Evolutionary conservation across 495 filamentous ascomycete genomes (phyloP).

Genomic region (Penicillium canariense): DNA sequence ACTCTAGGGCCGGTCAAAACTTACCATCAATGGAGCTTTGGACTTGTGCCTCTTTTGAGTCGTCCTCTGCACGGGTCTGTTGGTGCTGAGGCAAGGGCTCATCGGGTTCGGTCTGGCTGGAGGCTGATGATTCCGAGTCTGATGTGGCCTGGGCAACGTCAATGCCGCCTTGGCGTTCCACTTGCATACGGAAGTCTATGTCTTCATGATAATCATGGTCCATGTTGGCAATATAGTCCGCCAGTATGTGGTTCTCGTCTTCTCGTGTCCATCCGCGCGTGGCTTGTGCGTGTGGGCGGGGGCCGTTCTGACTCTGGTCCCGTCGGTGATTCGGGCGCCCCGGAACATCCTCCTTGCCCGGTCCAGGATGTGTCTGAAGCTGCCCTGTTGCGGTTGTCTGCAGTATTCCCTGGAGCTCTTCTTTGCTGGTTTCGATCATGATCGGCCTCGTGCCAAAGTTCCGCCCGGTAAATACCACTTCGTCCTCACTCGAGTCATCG

Average conservation of each 20-base stretch:
- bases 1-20: background rate
- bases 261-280: constrained; percentile 7
- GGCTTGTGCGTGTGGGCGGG: background rate
- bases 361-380: background rate
- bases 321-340: background rate
- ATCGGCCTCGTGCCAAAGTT: constrained; percentile 17
- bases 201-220: constrained; percentile 29
- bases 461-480: constrained; percentile 43
- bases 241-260: constrained; percentile 56
- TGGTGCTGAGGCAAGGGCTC: background rate
- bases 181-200: constrained; percentile 2
- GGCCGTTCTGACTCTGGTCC: background rate
- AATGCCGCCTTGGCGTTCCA: constrained; percentile 11
- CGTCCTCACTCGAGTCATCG: constrained; percentile 41
- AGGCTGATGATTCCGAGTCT: constrained; percentile 1
- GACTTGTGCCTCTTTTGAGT: background rate
- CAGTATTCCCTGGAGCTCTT: constrained; percentile 13
- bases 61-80: background rate
- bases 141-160: constrained; percentile 6
- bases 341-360: background rate
- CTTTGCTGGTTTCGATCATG: constrained; percentile 16
- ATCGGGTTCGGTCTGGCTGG: constrained; percentile 4
- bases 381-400: background rate
- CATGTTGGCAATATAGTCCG: constrained; percentile 79
- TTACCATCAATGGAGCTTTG: constrained; percentile 13